Evolutionary conservation across 2,329 filamentous ascomycete genomes (phyloP).

Genomic region (Malbranchea zuffiana): DNA sequence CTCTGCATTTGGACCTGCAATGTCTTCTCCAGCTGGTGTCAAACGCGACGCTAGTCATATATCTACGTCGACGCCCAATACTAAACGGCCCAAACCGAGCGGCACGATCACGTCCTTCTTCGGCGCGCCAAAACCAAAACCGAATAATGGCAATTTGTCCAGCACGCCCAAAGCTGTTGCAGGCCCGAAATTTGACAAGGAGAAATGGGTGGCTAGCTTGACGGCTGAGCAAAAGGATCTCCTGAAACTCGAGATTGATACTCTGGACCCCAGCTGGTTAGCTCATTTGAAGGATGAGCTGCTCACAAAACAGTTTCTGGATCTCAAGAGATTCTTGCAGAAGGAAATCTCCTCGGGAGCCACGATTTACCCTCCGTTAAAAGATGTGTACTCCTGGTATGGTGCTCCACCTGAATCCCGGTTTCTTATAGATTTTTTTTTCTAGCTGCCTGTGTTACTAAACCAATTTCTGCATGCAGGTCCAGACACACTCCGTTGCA

Average conservation of each 20-base stretch:
- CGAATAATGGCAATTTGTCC: constrained; percentile 14
- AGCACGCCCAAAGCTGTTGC: constrained; percentile 16
- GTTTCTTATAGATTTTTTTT: neutral
- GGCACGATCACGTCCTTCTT: constrained; percentile 87
- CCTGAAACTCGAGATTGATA: constrained; percentile 81
- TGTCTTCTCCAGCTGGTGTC: constrained; percentile 1
- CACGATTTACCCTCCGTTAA: constrained; percentile 74
- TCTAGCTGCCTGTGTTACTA: neutral
- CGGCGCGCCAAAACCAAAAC: constrained; percentile 50
- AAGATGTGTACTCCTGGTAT: constrained; percentile 93
- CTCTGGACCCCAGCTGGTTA: constrained; percentile 84
- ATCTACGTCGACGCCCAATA: neutral
- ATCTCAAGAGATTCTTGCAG: constrained; percentile 77
- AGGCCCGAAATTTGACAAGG: constrained; percentile 64
- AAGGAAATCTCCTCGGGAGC: constrained; percentile 61
- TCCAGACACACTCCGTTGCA: constrained; percentile 83
- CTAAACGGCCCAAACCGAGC: constrained; percentile 63
- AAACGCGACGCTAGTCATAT: constrained; percentile 5
- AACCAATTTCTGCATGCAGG: constrained; percentile 48
- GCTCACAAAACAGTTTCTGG: constrained; percentile 64
- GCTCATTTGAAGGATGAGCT: constrained; percentile 80
- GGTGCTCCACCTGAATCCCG: constrained; percentile 15
- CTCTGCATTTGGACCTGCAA: too few relatives aligned
- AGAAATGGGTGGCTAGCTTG: constrained; percentile 73
- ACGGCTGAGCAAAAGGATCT: constrained; percentile 71